A percentile compares a stretch with the other conserved stretches of the same genome.
These are phyloP conservation scores for Fraxinus excelsior DNA, from an alignment of 257 asterid species.

Conservation along the genomic window DNA sequence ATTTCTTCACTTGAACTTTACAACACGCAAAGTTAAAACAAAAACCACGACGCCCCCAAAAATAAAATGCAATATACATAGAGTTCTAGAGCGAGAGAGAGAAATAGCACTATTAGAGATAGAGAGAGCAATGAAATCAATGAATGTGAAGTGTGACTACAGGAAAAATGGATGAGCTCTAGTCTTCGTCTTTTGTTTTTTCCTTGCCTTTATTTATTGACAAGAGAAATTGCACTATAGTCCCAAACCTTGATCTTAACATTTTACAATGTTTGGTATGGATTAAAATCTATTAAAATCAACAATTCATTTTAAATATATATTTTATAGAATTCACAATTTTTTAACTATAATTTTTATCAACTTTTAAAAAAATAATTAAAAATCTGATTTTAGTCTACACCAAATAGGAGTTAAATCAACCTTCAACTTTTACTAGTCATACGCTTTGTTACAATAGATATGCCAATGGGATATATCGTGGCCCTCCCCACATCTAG, in stretches of 20 bases:
- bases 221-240: background rate
- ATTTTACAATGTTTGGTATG: no score
- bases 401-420: no score
- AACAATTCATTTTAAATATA: no score
- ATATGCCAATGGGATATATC: no score
- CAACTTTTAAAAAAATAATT: no score
- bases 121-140: conserved; percentile 11
- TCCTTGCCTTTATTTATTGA: background rate
- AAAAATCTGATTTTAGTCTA: no score
- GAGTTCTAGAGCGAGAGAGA: conserved; percentile 32
- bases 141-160: conserved; percentile 17
- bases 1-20: conserved; percentile 23
- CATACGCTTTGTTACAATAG: no score
- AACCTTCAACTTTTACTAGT: no score
- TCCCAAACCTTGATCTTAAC: background rate
- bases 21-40: conserved; percentile 6
- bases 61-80: conserved; percentile 15
- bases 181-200: conserved; percentile 29
- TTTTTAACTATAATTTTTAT: no score
- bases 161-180: conserved; percentile 16
- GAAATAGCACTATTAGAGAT: conserved; percentile 19
- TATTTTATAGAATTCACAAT: no score
- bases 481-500: no score
- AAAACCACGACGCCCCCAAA: conserved; percentile 30
- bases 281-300: no score